Evolutionary conservation across 2,329 filamentous ascomycete species (phyloP).

Genomic region (Taxawa tesnikishii): DNA sequence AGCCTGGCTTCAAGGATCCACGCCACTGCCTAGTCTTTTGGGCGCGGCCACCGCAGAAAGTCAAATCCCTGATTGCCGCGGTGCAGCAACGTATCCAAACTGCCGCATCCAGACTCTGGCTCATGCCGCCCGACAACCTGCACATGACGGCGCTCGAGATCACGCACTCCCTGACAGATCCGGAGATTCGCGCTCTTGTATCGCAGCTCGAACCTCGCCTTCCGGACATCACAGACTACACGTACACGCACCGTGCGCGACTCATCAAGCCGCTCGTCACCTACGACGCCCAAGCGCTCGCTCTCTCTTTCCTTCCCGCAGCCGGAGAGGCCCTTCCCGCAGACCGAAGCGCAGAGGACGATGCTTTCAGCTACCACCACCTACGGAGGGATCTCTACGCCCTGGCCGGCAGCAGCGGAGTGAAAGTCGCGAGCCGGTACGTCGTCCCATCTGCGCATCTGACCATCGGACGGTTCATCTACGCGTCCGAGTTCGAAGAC

Average conservation of each 20-base stretch:
- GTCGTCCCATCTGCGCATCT: slow-evolving; percentile 83
- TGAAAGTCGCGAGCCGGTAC: slow-evolving; percentile 68
- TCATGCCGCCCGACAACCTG: slow-evolving; percentile 66
- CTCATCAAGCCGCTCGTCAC: slow-evolving; percentile 74
- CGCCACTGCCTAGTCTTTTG: slow-evolving; percentile 79
- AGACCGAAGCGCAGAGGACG: slow-evolving; percentile 33
- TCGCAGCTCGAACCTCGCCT: slow-evolving; percentile 43
- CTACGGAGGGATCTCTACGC: slow-evolving; percentile 67
- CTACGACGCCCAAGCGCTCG: slow-evolving; percentile 75
- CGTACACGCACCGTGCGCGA: slow-evolving; percentile 54
- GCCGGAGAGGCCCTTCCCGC: slow-evolving; percentile 13
- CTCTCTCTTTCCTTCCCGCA: slow-evolving; percentile 76
- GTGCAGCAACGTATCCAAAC: slow-evolving; percentile 56
- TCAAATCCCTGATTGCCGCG: slow-evolving; percentile 53
- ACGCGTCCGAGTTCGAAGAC: slow-evolving; percentile 43
- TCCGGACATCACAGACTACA: slow-evolving; percentile 51
- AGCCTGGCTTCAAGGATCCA: slow-evolving; percentile 60
- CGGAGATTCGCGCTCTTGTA: slow-evolving; percentile 55
- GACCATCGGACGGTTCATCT: slow-evolving; percentile 72
- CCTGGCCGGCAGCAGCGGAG: slow-evolving; percentile 46
- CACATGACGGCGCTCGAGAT: slow-evolving; percentile 82
- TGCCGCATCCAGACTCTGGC: slow-evolving; percentile 62
- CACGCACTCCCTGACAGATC: slow-evolving; percentile 61
- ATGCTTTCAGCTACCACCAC: slow-evolving; percentile 80
- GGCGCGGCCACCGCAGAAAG: slow-evolving; percentile 65